Conservation (phyloP, 352 stramenopile species). For the Globisporangium barbulae region DNA sequence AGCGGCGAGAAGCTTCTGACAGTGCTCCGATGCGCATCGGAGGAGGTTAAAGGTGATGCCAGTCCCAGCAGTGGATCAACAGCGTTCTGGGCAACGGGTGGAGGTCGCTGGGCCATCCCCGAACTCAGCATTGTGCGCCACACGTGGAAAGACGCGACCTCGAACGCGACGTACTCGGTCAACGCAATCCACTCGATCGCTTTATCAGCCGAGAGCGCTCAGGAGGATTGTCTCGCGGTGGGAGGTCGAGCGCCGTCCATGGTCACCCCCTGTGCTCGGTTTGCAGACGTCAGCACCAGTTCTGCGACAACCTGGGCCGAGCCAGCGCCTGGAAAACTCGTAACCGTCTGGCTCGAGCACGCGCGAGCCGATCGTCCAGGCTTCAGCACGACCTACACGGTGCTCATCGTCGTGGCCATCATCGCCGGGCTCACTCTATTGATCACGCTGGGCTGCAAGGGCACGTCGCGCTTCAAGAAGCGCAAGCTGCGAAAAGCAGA, state of each 20-base stretch:
- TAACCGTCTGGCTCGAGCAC: constrained; percentile 16
- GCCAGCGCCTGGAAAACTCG: constrained; percentile 1
- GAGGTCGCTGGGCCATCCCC: constrained; percentile 15
- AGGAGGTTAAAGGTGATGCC: constrained; percentile 1
- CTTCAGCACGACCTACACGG: constrained; percentile 7
- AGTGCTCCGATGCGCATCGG: constrained; percentile 20
- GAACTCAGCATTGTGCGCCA: constrained; percentile 20
- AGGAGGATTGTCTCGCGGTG: constrained; percentile 6
- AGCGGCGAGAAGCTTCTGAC: constrained; percentile 19
- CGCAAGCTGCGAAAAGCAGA: background rate
- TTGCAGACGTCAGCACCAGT: background rate
- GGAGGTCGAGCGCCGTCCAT: constrained; percentile 3
- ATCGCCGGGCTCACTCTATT: constrained; percentile 9
- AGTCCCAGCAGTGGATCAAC: background rate
- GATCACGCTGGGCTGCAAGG: constrained; percentile 6
- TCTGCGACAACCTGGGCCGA: background rate
- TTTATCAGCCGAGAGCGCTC: constrained; percentile 1
- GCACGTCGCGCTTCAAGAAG: constrained; percentile 3
- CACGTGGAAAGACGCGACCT: constrained; percentile 15
- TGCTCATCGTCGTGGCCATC: constrained; percentile 8
- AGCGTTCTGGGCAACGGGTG: constrained; percentile 31
- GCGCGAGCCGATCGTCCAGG: constrained; percentile 8
- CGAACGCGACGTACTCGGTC: constrained; percentile 15
- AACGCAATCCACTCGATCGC: constrained; percentile 28
- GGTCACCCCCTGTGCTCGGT: constrained; percentile 22